These are phyloP conservation scores for Yarrowia phangngaensis DNA, from an alignment of 805 yeast species.

Conservation along the genomic window DNA sequence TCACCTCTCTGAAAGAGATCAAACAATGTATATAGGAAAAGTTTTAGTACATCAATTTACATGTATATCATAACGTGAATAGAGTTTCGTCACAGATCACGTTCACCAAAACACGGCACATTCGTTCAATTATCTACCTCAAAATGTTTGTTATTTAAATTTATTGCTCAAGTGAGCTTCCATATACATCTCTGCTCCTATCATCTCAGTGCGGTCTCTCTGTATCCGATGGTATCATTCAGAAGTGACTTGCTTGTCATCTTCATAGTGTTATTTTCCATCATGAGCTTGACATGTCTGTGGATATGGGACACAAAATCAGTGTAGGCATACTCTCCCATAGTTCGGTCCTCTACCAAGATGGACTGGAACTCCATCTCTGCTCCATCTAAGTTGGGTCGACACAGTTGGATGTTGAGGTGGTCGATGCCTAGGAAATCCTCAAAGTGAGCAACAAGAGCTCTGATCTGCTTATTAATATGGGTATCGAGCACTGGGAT, in stretches of 20 bases:
- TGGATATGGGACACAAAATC: slow-evolving; percentile 71
- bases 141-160: no score
- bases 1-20: slow-evolving; percentile 22
- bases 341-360: slow-evolving; percentile 69
- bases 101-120: no score
- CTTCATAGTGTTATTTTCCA: slow-evolving; percentile 30
- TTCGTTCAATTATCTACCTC: no score
- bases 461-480: slow-evolving; percentile 64
- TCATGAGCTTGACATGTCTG: slow-evolving; percentile 41
- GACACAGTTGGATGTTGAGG: slow-evolving; percentile 54
- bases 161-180: no score
- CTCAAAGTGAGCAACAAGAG: slow-evolving; percentile 56
- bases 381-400: slow-evolving; percentile 62
- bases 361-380: slow-evolving; percentile 54
- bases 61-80: slow-evolving; percentile 8
- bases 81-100: slow-evolving; percentile 25
- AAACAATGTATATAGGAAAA: slow-evolving; percentile 18
- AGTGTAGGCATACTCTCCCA: slow-evolving; percentile 54
- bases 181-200: no score
- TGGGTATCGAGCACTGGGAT: slow-evolving; percentile 69
- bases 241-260: slow-evolving; percentile 10
- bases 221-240: slow-evolving; percentile 17
- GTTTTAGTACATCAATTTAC: slow-evolving; percentile 24
- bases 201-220: slow-evolving; percentile 3
- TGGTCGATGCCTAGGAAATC: slow-evolving; percentile 41